Percentiles rank a stretch among this genome's conserved stretches.
Conservation (phyloP, 352 stramenopile species). For the Phytophthora multivora region DNA sequence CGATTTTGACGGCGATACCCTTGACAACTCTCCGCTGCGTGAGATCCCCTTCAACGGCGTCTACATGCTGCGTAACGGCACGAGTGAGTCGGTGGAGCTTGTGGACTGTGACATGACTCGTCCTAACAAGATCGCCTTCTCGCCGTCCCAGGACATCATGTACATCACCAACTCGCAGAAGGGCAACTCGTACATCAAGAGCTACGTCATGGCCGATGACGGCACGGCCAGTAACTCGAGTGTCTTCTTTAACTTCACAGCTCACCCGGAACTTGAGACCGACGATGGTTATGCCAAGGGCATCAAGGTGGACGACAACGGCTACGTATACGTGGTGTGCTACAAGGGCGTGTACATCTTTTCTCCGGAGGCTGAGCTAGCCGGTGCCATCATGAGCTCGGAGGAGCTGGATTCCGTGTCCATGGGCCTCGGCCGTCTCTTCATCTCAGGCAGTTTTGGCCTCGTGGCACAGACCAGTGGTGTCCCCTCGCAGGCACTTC, state of each 20-base stretch:
- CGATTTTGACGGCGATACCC: slow-evolving; percentile 66
- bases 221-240: slow-evolving; percentile 57
- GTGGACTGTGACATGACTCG: slow-evolving; percentile 79
- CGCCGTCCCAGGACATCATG: slow-evolving; percentile 68
- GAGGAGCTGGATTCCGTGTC: slow-evolving; percentile 61
- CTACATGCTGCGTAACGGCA: slow-evolving; percentile 65
- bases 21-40: slow-evolving; percentile 70
- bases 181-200: slow-evolving; percentile 80
- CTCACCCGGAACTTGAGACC: slow-evolving; percentile 66
- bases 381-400: slow-evolving; percentile 61
- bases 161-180: slow-evolving; percentile 85
- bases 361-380: slow-evolving; percentile 51
- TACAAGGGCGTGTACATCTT: slow-evolving; percentile 83
- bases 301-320: slow-evolving; percentile 76
- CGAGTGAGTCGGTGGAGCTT: slow-evolving; percentile 52
- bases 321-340: slow-evolving; percentile 77
- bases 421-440: slow-evolving; percentile 75
- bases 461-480: slow-evolving; percentile 68
- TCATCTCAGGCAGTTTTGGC: slow-evolving; percentile 70
- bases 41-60: slow-evolving; percentile 84
- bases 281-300: slow-evolving; percentile 64
- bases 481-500: slow-evolving; percentile 34
- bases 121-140: slow-evolving; percentile 87
- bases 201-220: slow-evolving; percentile 59
- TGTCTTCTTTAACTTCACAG: slow-evolving; percentile 81